Conservation (phyloP, 1,139 yeast genomes). For the Sugiyamaella castrensis region DNA sequence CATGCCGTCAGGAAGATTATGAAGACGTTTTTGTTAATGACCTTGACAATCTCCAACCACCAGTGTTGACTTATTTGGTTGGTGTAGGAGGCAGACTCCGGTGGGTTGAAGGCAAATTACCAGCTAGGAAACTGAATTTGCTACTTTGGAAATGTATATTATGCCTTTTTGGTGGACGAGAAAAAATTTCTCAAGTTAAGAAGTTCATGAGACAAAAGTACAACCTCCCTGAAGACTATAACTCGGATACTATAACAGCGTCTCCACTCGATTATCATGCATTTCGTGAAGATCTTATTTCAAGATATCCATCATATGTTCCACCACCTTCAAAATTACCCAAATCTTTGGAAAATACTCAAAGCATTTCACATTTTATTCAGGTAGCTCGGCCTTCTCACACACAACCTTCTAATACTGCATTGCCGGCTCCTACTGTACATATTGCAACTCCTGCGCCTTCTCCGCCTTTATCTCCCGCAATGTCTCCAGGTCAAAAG, state of each 20-base stretch:
- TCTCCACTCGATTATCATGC: constrained; percentile 80
- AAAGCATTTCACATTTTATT: constrained; percentile 38
- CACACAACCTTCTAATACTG: constrained; percentile 52
- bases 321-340: constrained; percentile 50
- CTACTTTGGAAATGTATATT: constrained; percentile 59
- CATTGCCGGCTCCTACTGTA: constrained; percentile 58
- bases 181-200: constrained; percentile 48
- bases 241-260: constrained; percentile 43
- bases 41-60: constrained; percentile 36
- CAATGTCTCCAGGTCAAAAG: constrained; percentile 51
- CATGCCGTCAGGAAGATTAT: constrained; percentile 29
- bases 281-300: constrained; percentile 67
- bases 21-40: constrained; percentile 27
- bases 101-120: constrained; percentile 42
- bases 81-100: constrained; percentile 64
- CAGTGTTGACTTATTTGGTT: constrained; percentile 47
- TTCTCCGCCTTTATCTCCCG: constrained; percentile 72
- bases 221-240: constrained; percentile 38
- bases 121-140: constrained; percentile 47
- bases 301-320: constrained; percentile 69
- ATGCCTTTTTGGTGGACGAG: constrained; percentile 62
- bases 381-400: constrained; percentile 58
- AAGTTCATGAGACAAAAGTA: constrained; percentile 47
- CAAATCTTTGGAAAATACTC: constrained; percentile 48
- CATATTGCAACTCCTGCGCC: constrained; percentile 91